These are phyloP conservation scores for Panaeolus cyanescens DNA, from an alignment of 768 basidiomycete species.

Conservation along the genomic window DNA sequence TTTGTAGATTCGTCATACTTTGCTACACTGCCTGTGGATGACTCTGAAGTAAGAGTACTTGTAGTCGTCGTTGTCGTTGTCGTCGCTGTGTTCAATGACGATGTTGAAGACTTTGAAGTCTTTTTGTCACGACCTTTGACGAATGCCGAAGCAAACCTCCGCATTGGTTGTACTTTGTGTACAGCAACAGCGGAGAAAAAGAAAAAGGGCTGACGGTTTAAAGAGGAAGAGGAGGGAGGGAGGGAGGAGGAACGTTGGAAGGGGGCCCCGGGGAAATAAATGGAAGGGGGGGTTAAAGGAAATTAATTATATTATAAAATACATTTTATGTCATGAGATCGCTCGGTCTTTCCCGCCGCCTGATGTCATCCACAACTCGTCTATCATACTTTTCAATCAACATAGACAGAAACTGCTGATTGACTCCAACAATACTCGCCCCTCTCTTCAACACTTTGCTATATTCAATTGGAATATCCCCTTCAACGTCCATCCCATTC, in stretches of 20 bases:
- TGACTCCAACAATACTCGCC: constrained; percentile 57
- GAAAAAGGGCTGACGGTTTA: neutral
- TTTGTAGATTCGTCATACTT: constrained; percentile 32
- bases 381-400: constrained; percentile 71
- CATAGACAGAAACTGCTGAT: constrained; percentile 47
- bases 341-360: neutral
- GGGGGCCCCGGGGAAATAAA: no score
- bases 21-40: neutral
- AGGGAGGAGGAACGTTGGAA: no score
- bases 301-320: neutral
- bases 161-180: constrained; percentile 43
- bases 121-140: constrained; percentile 10
- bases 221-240: neutral
- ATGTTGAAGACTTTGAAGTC: constrained; percentile 1
- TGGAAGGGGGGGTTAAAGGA: neutral
- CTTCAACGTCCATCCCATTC: constrained; percentile 66
- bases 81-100: neutral
- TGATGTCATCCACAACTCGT: constrained; percentile 38
- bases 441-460: constrained; percentile 51
- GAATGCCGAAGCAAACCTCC: constrained; percentile 66
- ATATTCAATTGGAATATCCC: constrained; percentile 54
- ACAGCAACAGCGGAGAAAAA: neutral
- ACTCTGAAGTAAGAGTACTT: neutral
- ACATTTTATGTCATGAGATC: neutral
- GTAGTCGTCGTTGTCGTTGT: neutral